Base-by-base conservation (phyloP, 176 grass and related monocot genomes). In the Musa schizocarpa region DNA sequence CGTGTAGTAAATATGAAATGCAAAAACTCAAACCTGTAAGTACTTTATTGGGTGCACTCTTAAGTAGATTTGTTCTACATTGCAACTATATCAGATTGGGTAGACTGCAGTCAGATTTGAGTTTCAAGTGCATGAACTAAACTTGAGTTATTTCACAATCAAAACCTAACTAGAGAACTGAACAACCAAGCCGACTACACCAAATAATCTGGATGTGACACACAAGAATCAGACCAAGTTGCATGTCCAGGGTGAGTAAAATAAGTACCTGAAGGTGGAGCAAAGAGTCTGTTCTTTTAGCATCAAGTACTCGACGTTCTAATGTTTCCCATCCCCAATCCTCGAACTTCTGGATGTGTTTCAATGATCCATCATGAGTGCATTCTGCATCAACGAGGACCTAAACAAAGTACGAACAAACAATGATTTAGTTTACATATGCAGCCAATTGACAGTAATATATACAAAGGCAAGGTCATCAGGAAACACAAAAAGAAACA, bases 301-400 rank as follows among this genome's bases (percentile, higher is more conserved):
- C 95, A 76, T 91, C 88, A 85, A 98, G 90, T 77, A 98, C 88
- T 77, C 95, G 82, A 52, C 82, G 85, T 76, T 98, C 82, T 77
- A 98, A 77, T 56, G 88, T 93, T 86, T 93, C 93, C 90, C 95
- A 98, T 74, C 95, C 95, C 95, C 95, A 98, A 52, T 86, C 87
- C 75, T 93, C 82, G 81, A 93, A 93, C 68, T 98, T 98, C 77
- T 89, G 88, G 66, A 98, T 93, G 80, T 98, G 95, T 78, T 93
- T 93, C 77, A 98, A 82, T 12, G 90, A 93, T 76, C 95, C 95
- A 87, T 98, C 95, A 86, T 98, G 95, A 55, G 90, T 98, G 86
- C 95, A 98, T 56, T 93, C 95, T 27, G 95, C 90, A 84, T 98
- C 95, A 75, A 98, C 95, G 57, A 98, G 79, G 58, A 98, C 90